Percentiles rank a stretch among this genome's conserved stretches.
These are phyloP conservation scores for Aspergillus cejpii DNA, from an alignment of 2,329 filamentous ascomycete species.

Conservation along the genomic window DNA sequence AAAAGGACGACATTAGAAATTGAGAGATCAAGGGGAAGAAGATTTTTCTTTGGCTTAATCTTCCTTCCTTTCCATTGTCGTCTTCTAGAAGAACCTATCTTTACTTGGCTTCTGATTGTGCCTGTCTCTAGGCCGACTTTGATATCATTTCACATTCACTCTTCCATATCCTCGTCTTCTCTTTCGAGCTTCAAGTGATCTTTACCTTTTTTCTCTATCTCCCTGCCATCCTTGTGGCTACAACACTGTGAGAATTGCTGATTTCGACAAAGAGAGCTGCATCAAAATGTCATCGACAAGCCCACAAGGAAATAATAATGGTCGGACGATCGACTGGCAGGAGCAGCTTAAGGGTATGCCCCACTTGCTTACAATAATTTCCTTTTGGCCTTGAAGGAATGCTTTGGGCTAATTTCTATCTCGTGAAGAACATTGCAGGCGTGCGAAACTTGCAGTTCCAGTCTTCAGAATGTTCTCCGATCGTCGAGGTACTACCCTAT, in stretches of 20 bases:
- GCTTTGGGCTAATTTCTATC: slow-evolving; percentile 8
- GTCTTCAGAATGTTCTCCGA: slow-evolving; percentile 67
- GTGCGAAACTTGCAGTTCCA: slow-evolving; percentile 49
- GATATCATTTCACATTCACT: background rate
- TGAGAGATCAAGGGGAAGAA: background rate
- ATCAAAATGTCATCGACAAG: slow-evolving; percentile 25
- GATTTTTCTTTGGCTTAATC: background rate
- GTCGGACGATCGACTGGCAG: slow-evolving; percentile 45
- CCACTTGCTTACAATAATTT: slow-evolving; percentile 12
- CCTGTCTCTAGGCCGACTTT: background rate
- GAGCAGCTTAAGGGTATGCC: slow-evolving; percentile 51
- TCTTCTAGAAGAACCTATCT: background rate
- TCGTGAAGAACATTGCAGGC: slow-evolving; percentile 52
- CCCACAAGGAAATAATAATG: slow-evolving; percentile 18
- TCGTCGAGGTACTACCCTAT: slow-evolving; percentile 54
- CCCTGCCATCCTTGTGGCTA: slow-evolving; percentile 10
- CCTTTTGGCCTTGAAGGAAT: slow-evolving; percentile 8
- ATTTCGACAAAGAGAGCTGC: too few relatives aligned
- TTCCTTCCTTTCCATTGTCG: background rate
- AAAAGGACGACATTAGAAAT: background rate
- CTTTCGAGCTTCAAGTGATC: background rate
- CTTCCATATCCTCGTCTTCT: background rate
- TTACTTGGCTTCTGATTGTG: background rate
- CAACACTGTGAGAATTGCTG: too few relatives aligned
- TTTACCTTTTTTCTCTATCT: background rate